Conservation (phyloP, 129 eudicot species). For the Cynara cardunculus region DNA sequence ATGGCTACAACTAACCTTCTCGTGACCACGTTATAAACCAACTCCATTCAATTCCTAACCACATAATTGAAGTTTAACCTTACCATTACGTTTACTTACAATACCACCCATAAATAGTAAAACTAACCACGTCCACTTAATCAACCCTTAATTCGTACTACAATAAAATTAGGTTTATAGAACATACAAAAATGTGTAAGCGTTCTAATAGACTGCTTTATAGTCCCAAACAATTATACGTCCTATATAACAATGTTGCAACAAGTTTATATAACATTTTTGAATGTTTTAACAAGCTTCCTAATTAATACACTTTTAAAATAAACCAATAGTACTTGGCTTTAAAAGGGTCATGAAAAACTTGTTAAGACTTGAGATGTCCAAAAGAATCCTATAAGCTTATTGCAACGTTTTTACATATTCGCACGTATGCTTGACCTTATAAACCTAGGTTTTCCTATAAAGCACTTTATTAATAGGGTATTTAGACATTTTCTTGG, state of each 20-base stretch:
- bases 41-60: constrained; percentile 18
- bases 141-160: background rate
- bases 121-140: background rate
- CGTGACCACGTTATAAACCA: constrained; percentile 31
- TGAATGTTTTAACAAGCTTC: background rate
- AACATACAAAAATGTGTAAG: background rate
- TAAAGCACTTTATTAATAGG: background rate
- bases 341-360: background rate
- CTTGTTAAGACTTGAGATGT: background rate
- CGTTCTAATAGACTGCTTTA: background rate
- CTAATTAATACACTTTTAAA: background rate
- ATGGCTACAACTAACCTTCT: constrained; percentile 28
- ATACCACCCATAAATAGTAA: background rate
- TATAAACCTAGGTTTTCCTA: background rate
- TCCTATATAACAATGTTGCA: background rate
- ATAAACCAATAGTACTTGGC: too few relatives aligned
- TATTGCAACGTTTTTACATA: background rate
- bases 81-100: background rate
- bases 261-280: background rate
- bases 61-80: background rate
- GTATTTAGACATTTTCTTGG: background rate
- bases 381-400: background rate
- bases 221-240: too few relatives aligned
- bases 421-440: background rate
- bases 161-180: background rate